These are phyloP conservation scores for Mycena alexandri DNA, from an alignment of 768 basidiomycete species.

Conservation along the genomic window DNA sequence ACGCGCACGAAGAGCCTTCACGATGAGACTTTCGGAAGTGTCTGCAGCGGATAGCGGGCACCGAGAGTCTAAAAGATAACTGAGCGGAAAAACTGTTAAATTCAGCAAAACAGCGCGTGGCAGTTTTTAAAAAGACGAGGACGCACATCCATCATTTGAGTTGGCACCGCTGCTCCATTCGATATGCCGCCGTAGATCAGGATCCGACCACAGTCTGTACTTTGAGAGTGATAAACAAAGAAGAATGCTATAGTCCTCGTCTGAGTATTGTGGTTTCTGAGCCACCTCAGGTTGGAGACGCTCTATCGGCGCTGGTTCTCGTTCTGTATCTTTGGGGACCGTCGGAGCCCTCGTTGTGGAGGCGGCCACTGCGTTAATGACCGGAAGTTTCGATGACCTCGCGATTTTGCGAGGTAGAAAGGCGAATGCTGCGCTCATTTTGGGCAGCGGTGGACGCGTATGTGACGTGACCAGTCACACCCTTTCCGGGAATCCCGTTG, in stretches of 20 bases:
- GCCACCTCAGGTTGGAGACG: constrained; percentile 4
- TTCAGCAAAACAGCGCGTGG: constrained; percentile 34
- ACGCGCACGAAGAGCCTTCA: constrained; percentile 70
- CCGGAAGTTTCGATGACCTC: constrained; percentile 44
- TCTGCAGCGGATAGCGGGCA: constrained; percentile 46
- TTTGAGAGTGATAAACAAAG: constrained; percentile 76
- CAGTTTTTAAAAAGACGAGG: constrained; percentile 4
- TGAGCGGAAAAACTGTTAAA: constrained; percentile 70
- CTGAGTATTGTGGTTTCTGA: constrained; percentile 37
- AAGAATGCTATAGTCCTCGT: constrained; percentile 64
- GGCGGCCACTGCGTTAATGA: background rate
- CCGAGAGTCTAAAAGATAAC: constrained; percentile 56
- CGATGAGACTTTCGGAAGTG: constrained; percentile 60
- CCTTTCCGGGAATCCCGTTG: too few species aligned
- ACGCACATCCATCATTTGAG: constrained; percentile 63
- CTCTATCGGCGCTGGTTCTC: constrained; percentile 17
- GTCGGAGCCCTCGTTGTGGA: background rate
- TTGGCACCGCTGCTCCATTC: constrained; percentile 49
- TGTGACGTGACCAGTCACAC: background rate
- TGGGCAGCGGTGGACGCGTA: background rate
- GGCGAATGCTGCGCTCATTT: constrained; percentile 49
- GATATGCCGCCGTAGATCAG: constrained; percentile 64
- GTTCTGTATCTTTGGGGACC: constrained; percentile 42
- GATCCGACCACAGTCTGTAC: constrained; percentile 74
- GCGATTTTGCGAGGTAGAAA: constrained; percentile 64